Percentiles rank a stretch among this genome's conserved stretches.
Evolutionary conservation across 192 early-diverging fungal genomes (phyloP).

Genomic region (Umbelopsis ramanniana): DNA sequence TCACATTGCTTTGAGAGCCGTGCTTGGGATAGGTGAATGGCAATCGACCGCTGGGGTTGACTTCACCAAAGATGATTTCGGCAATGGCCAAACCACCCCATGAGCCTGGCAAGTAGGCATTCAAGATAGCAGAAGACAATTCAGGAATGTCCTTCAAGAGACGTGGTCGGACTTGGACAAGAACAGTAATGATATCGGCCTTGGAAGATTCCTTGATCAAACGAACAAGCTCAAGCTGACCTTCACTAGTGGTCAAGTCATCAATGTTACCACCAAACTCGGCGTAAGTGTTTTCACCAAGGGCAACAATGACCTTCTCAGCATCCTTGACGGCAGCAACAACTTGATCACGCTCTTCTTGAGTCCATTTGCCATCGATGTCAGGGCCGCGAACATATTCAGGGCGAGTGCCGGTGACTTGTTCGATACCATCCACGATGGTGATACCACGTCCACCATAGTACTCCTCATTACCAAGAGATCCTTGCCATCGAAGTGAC

Average conservation of each 20-base stretch:
- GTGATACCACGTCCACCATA: slow-evolving; percentile 31
- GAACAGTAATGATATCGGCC: slow-evolving; percentile 46
- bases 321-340: slow-evolving; percentile 39
- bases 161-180: slow-evolving; percentile 61
- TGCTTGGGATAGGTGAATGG: slow-evolving; percentile 63
- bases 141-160: slow-evolving; percentile 49
- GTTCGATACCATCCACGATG: slow-evolving; percentile 37
- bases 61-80: slow-evolving; percentile 57
- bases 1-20: slow-evolving; percentile 43
- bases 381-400: slow-evolving; percentile 46
- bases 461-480: slow-evolving; percentile 7
- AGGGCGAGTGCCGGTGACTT: slow-evolving; percentile 33
- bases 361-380: slow-evolving; percentile 46
- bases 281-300: slow-evolving; percentile 64
- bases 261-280: slow-evolving; percentile 61
- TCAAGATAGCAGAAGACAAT: slow-evolving; percentile 47
- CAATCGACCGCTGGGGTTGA: slow-evolving; percentile 60
- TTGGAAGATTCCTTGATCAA: slow-evolving; percentile 33
- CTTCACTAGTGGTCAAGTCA: slow-evolving; percentile 45
- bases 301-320: slow-evolving; percentile 56
- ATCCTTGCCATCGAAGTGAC: slow-evolving; percentile 68
- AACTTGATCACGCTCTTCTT: slow-evolving; percentile 23
- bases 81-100: slow-evolving; percentile 63
- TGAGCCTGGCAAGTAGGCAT: slow-evolving; percentile 59
- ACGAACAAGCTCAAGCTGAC: slow-evolving; percentile 52